phyloP scores from a whole-genome alignment of 768 basidiomycete species.

The Leccinum arenicola region DNA sequence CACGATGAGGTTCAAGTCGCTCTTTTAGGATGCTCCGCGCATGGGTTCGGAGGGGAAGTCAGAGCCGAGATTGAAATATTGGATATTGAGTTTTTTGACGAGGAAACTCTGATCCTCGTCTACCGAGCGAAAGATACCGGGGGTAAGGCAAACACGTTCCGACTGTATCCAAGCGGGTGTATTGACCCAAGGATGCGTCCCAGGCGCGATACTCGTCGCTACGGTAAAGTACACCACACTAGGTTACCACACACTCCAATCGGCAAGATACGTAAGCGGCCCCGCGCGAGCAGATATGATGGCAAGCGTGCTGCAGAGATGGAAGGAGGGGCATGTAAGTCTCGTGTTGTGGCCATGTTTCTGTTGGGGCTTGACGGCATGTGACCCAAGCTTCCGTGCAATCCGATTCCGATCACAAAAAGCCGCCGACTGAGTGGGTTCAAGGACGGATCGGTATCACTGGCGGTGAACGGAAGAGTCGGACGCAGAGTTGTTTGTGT shows the following conservation, averaged over 20 bases:
- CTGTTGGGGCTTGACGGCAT: conserved; percentile 33
- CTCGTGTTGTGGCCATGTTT: conserved; percentile 30
- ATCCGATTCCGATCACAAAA: conserved; percentile 52
- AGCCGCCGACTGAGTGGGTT: conserved; percentile 54
- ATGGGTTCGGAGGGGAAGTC: conserved; percentile 32
- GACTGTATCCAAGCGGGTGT: conserved; percentile 14
- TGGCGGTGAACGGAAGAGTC: conserved; percentile 72
- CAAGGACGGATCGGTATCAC: conserved; percentile 48
- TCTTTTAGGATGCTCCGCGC: conserved; percentile 49
- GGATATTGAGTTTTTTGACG: conserved; percentile 79
- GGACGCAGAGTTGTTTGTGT: conserved; percentile 78
- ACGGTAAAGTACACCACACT: conserved; percentile 61
- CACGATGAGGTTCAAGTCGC: conserved; percentile 43
- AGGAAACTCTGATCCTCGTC: conserved; percentile 62
- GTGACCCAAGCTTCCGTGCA: conserved; percentile 46
- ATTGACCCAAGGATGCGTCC: conserved; percentile 33
- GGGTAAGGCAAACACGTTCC: conserved; percentile 41
- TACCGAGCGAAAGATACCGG: conserved; percentile 47
- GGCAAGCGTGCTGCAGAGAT: conserved; percentile 49
- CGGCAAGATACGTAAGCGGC: conserved; percentile 49
- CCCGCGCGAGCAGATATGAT: conserved; percentile 67
- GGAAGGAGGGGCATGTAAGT: conserved; percentile 65
- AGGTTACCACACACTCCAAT: conserved; percentile 53
- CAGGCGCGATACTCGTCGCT: conserved; percentile 58
- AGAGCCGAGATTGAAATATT: conserved; percentile 49